phyloP scores from a whole-genome alignment of 1,284 basidiomycete genomes.

The Cutaneotrichosporon sp. region DNA sequence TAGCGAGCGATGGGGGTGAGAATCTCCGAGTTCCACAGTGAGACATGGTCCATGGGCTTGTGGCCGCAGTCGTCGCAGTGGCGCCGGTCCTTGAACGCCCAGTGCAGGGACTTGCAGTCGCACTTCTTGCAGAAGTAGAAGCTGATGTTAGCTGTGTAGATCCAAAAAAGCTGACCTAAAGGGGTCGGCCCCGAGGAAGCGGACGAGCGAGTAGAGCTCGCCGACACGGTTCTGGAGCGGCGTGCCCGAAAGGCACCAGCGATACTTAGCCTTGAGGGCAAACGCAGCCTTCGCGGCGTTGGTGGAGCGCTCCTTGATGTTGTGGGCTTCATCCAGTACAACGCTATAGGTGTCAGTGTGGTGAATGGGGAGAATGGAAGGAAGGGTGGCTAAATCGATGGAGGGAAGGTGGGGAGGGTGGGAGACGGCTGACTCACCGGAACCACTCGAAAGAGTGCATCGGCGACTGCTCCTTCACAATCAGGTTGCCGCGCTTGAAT shows the following conservation, averaged over 20 bases:
- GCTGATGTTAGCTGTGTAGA: conserved; percentile 23
- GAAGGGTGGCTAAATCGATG: neutral
- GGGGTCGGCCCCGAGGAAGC: conserved; percentile 85
- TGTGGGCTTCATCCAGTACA: conserved; percentile 91
- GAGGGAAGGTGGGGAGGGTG: neutral
- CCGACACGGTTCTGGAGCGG: conserved; percentile 95
- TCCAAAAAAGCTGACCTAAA: conserved; percentile 56
- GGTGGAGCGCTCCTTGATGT: conserved; percentile 92
- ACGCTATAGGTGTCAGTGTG: conserved; percentile 35
- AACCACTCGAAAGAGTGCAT: conserved; percentile 88
- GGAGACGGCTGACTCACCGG: conserved; percentile 49
- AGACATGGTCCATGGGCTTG: conserved; percentile 88
- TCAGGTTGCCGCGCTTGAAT: conserved; percentile 80
- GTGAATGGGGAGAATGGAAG: conserved; percentile 56
- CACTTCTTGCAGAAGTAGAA: conserved; percentile 84
- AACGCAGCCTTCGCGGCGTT: conserved; percentile 98
- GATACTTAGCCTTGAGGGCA: conserved; percentile 75
- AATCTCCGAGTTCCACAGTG: conserved; percentile 61
- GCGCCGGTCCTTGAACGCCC: conserved; percentile 74
- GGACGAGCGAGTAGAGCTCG: conserved; percentile 92
- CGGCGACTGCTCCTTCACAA: conserved; percentile 86
- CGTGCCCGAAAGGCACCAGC: conserved; percentile 99
- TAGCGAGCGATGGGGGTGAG: conserved; percentile 88
- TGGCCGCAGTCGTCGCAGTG: conserved; percentile 90
- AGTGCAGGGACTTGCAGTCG: conserved; percentile 60